Base-by-base conservation (phyloP, 139 green algal species). In the Chlorella sorokiniana region DNA sequence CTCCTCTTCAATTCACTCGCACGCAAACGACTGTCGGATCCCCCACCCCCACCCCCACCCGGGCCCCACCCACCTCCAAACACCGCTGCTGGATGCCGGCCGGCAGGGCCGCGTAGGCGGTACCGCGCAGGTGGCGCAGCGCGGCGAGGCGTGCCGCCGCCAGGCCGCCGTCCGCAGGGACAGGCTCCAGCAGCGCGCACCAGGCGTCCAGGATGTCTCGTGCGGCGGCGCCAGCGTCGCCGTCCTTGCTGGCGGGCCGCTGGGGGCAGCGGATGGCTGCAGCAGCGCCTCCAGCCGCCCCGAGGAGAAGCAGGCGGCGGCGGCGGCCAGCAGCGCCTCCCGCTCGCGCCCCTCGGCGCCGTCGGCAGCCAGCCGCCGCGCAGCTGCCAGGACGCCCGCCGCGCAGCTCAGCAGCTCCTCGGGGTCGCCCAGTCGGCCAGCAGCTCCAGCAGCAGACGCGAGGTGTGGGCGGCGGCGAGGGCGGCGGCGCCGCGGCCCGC, bases 341-440 rank as follows among this genome's bases (percentile, higher is more conserved):
- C 80, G 45, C 65, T 76, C 41, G 40, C 72, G 51, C 20, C 35
- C 72, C 29, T 31, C 40, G 20, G 27, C 40, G 45, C 69, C 41
- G 63, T 40, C 68, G 18, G 23, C 11, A 4, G 59, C 20, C n/a
- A n/a, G n/a, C n/a, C n/a, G n/a, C n/a, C n/a, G n/a, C 10, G 35
- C 25, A 9, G 48, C 44, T 9, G 27, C 31, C 18, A 63, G 16
- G 48, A 27, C 67, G 5, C 7, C 63, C 8, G 59, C 78, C 69
- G 37, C 69, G 35, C 29, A 23, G 31, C 81, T 38, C 56, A 85
- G 80, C 44, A 85, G 80, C 45, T 44, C 11, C 72, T 42, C 35
- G 1, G 80, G 9, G 69, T 11, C n/a, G 80, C 69, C 35, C 51
- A 72, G 27, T 80, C 69, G 2, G 25, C 45, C 5, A 63, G 20